These are phyloP conservation scores for Taphrina pruni DNA, from an alignment of 1,139 yeast genomes.

Conservation along the genomic window DNA sequence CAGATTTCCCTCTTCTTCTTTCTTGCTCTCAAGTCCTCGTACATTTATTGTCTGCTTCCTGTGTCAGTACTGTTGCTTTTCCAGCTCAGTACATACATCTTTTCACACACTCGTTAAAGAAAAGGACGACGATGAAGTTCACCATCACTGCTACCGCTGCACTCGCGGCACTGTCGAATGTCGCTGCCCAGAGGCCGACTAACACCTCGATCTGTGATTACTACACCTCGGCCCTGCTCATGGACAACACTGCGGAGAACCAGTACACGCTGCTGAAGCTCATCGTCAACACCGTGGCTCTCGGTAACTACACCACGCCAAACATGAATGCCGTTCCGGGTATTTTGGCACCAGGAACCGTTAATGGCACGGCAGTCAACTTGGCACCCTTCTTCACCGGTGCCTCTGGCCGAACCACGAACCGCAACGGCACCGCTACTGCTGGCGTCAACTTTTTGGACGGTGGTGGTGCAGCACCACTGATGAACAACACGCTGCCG, in stretches of 20 bases:
- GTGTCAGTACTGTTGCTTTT: no score
- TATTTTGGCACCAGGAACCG: constrained; percentile 33
- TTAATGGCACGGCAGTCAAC: constrained; percentile 37
- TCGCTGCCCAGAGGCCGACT: constrained; percentile 38
- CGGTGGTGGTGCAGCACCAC: constrained; percentile 38
- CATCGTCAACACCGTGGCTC: constrained; percentile 37
- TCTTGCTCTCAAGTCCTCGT: no score
- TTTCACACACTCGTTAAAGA: neutral
- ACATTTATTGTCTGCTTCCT: neutral
- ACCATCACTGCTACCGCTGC: constrained; percentile 32
- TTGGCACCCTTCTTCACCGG: constrained; percentile 33
- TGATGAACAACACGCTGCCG: constrained; percentile 37
- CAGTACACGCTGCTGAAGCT: constrained; percentile 39
- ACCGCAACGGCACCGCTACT: constrained; percentile 34
- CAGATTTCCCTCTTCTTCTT: no score
- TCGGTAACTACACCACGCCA: constrained; percentile 40
- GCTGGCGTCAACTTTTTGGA: constrained; percentile 36
- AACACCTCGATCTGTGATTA: constrained; percentile 40
- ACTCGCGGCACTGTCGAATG: constrained; percentile 19
- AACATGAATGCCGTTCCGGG: constrained; percentile 40
- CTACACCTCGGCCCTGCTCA: constrained; percentile 35
- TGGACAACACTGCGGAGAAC: constrained; percentile 39
- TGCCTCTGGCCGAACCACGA: constrained; percentile 20
- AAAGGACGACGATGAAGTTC: constrained; percentile 36
- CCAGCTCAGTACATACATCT: no score